Evolutionary conservation across 1,284 basidiomycete species (phyloP), one percentile per base, ranked within the genome.

Genomic region (Apiotrichum akiyoshidainum): DNA sequence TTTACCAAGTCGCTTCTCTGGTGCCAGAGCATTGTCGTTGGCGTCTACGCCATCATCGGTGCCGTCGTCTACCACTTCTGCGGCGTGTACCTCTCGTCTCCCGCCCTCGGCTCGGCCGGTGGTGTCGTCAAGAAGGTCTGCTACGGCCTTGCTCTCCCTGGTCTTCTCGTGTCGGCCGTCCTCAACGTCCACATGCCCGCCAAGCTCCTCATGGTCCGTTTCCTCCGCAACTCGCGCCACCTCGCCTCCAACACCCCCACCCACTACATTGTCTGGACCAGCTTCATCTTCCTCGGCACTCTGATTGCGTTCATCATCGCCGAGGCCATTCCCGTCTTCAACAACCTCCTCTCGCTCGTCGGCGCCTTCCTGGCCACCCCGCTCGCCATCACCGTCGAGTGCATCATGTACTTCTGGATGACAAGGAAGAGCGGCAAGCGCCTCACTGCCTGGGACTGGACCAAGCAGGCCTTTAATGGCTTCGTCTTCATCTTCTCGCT

Each of bases 211-310:
- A 86, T 87, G 67, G 79, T 87, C 57, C 81, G 85, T 14, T 63
- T 83, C 55, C 83, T 87, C 67, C 81, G 84, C n/a, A 78, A 80
- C 60, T 80, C 82, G 12, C 72, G 72, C 13, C 86, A 87, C 69
- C 69, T 87, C 53, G 81, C 85, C 60, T 78, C 76, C 10, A 83
- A 85, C 61, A 86, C 85, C 0, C 11, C 77, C 16, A 75, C 81
- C 6, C 85, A 86, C 46, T 73, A 68, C 67, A 22, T 63, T 31
- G 66, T 65, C 12, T 77, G 75, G 75, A 53, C 71, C 77, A 46
- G 62, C 69, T 75, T 84, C 22, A 81, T 82, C 13, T 21, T 55
- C 50, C 47, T 54, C 45, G 52, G 52, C 33, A 39, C 48, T 13
- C 51, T 42, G 16, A 44, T 64, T 11, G 51, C 60, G 13, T 65